Evolutionary conservation across 139 green algal species (phyloP).

Genomic region (Gonium pectorale): DNA sequence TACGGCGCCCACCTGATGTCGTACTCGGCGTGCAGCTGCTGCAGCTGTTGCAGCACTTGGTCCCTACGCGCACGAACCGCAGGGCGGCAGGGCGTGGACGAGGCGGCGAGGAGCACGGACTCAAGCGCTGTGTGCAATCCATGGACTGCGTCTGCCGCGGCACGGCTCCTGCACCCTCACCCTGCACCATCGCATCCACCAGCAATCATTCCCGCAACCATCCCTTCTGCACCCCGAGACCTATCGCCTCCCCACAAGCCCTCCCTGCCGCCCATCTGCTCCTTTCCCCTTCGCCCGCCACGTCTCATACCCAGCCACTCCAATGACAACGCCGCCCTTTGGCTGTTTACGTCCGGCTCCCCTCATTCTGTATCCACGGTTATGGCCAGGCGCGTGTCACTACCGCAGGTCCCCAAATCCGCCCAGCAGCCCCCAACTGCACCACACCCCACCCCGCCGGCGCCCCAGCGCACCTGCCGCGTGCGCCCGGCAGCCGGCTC

Average conservation of each 20-base stretch:
- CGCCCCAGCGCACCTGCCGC: constrained; percentile 1
- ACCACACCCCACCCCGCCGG: neutral
- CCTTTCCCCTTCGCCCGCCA: too few species aligned
- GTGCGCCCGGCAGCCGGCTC: neutral
- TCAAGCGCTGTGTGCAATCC: neutral
- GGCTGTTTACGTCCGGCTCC: neutral
- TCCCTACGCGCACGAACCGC: neutral
- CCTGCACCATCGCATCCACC: neutral
- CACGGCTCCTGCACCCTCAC: neutral
- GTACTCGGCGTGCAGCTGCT: constrained; percentile 32
- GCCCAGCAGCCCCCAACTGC: neutral
- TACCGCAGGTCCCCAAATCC: neutral
- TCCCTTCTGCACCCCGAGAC: too few species aligned
- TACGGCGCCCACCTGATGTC: constrained; percentile 33
- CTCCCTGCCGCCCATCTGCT: too few species aligned
- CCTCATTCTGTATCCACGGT: neutral
- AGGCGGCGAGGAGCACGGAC: neutral
- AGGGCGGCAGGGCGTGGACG: neutral
- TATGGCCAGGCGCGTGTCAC: neutral
- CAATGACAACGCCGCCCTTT: neutral
- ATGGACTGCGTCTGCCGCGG: neutral
- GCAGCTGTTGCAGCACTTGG: constrained; percentile 2
- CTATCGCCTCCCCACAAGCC: too few species aligned
- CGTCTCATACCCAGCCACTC: too few species aligned
- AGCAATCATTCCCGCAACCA: too few species aligned